Evolutionary conservation across 495 filamentous ascomycete species (phyloP), one percentile per base, ranked within the genome.

Genomic region (Elaphomyces granulatus): DNA sequence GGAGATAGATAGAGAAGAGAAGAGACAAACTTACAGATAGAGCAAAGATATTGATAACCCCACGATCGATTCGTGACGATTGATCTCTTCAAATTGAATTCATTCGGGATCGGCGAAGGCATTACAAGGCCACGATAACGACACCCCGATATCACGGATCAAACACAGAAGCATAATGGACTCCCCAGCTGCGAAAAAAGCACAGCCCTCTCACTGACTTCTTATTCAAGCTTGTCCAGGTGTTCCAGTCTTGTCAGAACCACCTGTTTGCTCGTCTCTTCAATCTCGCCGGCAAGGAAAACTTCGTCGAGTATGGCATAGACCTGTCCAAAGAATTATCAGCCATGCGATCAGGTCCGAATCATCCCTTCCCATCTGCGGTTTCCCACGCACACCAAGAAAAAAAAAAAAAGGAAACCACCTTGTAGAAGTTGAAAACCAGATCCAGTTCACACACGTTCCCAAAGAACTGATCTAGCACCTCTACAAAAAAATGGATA

Each of bases 401-500:
- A 10, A 20, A n/a, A 30, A 32, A 41, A 30, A n/a, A 4, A 3
- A 20, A 10, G 15, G 28, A 8, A 20, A 30, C 56, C 58, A 80
- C 80, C 74, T 87, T 87, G 59, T 86, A 87, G 54, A 87, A 98
- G 61, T 95, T 96, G 64, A 98, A 98, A 45, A 98, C 92, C 63
- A 98, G 66, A 71, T 98, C 90, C 61, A 98, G 70, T 68, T 98
- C 90, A 64, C 90, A 98, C 39, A 98, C 90, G 59, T 98, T 98
- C 49, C 90, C 90, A 57, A 98, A 98, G 67, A 98, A 98, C 49
- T 82, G 73, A 71, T 98, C 90, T 52, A 98, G 70, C 45, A 98
- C 90, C 65, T 98, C 90, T 45, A 98, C 90, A 55, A 98, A 96
- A 67, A 98, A 96, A 68, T 98, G 90, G 56, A 98, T 94, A 0